Evolutionary conservation across 108 stramenopile genomes (phyloP).

Genomic region (Tribonema minus): DNA sequence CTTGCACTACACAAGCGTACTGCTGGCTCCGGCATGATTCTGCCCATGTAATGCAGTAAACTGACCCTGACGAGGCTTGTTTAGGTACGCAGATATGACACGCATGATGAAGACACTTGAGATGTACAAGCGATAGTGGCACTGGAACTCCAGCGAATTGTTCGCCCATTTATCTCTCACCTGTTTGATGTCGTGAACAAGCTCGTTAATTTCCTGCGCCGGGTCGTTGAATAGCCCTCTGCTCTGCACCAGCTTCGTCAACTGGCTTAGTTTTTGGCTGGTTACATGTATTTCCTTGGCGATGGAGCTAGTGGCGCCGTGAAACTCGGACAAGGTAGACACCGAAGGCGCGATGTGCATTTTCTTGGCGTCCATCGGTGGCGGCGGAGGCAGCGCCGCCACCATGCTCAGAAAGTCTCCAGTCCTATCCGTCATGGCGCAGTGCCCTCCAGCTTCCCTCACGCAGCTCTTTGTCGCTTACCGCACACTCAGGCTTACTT

Average conservation of each 20-base stretch:
- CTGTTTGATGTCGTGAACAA: conserved; percentile 42
- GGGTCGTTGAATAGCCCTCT: conserved; percentile 43
- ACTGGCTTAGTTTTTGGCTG: conserved; percentile 26
- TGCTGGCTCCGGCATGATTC: no score
- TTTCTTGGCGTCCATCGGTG: conserved; percentile 1
- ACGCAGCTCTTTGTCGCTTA: no score
- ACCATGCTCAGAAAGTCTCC: conserved; percentile 17
- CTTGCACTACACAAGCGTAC: no score
- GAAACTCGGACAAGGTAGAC: conserved; percentile 37
- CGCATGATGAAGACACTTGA: background rate
- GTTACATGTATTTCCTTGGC: conserved; percentile 37
- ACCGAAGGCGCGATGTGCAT: background rate
- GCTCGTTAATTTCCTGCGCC: conserved; percentile 29
- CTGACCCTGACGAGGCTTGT: background rate
- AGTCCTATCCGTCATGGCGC: conserved; percentile 13
- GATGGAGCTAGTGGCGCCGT: conserved; percentile 19
- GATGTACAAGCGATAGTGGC: no score
- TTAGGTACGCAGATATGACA: background rate
- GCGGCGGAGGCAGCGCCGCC: conserved; percentile 13
- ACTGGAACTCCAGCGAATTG: no score
- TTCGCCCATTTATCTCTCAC: background rate
- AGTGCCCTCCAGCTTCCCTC: no score
- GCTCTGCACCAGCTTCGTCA: conserved; percentile 31
- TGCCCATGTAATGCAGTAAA: background rate
- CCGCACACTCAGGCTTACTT: no score